A percentile compares a stretch with the other conserved stretches of the same genome.
Conservation (phyloP, 108 stramenopile genomes). For the Skeletonema marinoi region DNA sequence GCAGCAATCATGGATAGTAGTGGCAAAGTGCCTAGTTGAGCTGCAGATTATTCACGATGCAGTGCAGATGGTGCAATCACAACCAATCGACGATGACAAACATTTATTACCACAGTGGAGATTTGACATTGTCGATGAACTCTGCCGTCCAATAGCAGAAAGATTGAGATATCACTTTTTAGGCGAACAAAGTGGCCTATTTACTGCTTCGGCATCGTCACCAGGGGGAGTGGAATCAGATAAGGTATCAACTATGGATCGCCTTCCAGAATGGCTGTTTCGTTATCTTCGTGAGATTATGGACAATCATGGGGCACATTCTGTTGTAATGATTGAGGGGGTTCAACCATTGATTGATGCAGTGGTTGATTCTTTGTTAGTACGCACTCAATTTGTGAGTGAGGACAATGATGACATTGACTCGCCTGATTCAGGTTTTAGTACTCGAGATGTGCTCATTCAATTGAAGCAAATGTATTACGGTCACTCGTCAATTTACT, state of each 20-base stretch:
- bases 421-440: not conserved
- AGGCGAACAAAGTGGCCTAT: conserved; percentile 42
- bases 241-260: conserved; percentile 46
- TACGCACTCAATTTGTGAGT: not conserved
- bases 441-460: conserved; percentile 5
- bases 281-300: conserved; percentile 63
- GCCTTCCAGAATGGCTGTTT: conserved; percentile 82
- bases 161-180: conserved; percentile 74
- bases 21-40: conserved; percentile 29
- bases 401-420: not conserved
- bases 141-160: conserved; percentile 56
- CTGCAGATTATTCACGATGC: conserved; percentile 43
- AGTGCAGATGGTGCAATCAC: conserved; percentile 9
- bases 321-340: conserved; percentile 19
- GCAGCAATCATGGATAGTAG: conserved; percentile 1
- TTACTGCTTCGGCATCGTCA: conserved; percentile 29
- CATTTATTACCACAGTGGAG: conserved; percentile 18
- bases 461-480: conserved; percentile 17
- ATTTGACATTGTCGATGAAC: conserved; percentile 46
- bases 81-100: not conserved
- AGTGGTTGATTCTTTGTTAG: conserved; percentile 27
- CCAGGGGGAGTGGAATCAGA: not conserved
- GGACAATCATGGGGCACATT: conserved; percentile 38
- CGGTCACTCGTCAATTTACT: conserved; percentile 29
- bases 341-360: conserved; percentile 32